Base-by-base conservation (phyloP, 2,329 filamentous ascomycete genomes). In the Aspergillus pseudoglaucus region DNA sequence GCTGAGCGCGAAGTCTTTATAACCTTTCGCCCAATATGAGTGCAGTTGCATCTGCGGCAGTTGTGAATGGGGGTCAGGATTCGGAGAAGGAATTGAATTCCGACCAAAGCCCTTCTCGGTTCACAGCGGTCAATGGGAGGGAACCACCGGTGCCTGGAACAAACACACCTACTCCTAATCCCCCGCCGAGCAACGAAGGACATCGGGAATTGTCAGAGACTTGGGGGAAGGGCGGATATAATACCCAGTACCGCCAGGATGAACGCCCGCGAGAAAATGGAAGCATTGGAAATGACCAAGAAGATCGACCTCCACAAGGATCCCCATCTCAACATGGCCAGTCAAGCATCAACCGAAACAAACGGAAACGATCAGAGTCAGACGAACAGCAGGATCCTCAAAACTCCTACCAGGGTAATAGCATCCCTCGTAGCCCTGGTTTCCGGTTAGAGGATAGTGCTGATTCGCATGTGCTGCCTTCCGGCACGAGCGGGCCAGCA, bases 311-410 rank as follows among this genome's bases (percentile, higher is more conserved):
- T 23, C 59, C 60, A 15, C 61, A 54, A 37, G 57, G 50, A 27
- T 63, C 62, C 1, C 55, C 59, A 2, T 61, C 63, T n/a, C 51
- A 54, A 10, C 32, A 45, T 25, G 48, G 53, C 39, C 41, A 53
- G 12, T 47, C 50, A 35, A 43, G 48, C 15, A 48, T 54, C 48
- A 57, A 56, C 53, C 85, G 84, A 67, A 80, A 82, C 59, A 78
- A 77, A 55, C 67, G 76, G 49, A 91, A 89, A 67, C 80, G 87
- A 51, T 88, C 87, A 6, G 71, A 75, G 41, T 87, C 85, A 5
- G 65, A 73, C 33, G 83, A 83, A 47, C 66, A 60, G 37, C 57
- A 55, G 56, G 61, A 52, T 49, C 55, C 52, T 46, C 57, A 62
- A 53, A 62, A 56, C 51, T 61, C 61, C n/a, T 69, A 67, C 48